Base-by-base conservation (phyloP, 2,329 filamentous ascomycete genomes). In the Colletotrichum filicis region DNA sequence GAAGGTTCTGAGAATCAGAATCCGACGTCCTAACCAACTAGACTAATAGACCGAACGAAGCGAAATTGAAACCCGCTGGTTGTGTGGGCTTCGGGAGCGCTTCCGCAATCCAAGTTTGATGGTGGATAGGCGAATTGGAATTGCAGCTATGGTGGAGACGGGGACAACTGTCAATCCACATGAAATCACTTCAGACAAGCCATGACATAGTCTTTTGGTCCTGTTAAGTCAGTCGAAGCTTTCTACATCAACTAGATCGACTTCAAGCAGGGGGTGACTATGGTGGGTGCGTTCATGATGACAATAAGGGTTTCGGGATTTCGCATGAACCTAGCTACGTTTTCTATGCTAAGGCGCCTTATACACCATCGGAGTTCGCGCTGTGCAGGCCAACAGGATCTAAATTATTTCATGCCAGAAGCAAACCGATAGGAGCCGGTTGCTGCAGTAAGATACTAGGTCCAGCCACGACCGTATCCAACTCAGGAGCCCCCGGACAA, bases 11-110 rank as follows among this genome's bases (percentile, higher is more conserved):
- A 55, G 1, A 49, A n/a, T 73, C 70, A 65, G 70, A 65, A 61
- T 70, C 70, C 66, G 66, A 73, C 66, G 70, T 73, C 60, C 66
- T 73, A 56, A 65, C 60, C 70, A 65, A 70, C 66, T 70, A 70
- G 66, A 65, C 60, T 70, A 73, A 70, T 65, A 65, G 66, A 70
- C 60, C 70, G 5, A 2, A 9, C 0, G 2, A 42, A 26, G 28
- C 9, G 3, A 6, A 9, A 35, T 30, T 1, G 4, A 12, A 4
- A 42, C n/a, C 0, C 1, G 1, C 3, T 49, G 19, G 5, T 24
- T 11, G 4, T 46, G 52, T 61, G 24, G n/a, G 1, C 12, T 3
- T 1, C 1, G 1, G 0, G 0, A 1, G 3, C 0, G 8, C 3
- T 55, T 57, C 11, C 5, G 35, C 22, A 28, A 24, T 26, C 3